These are phyloP conservation scores for Mitragyna speciosa DNA, from an alignment of 257 asterid genomes.

Conservation along the genomic window DNA sequence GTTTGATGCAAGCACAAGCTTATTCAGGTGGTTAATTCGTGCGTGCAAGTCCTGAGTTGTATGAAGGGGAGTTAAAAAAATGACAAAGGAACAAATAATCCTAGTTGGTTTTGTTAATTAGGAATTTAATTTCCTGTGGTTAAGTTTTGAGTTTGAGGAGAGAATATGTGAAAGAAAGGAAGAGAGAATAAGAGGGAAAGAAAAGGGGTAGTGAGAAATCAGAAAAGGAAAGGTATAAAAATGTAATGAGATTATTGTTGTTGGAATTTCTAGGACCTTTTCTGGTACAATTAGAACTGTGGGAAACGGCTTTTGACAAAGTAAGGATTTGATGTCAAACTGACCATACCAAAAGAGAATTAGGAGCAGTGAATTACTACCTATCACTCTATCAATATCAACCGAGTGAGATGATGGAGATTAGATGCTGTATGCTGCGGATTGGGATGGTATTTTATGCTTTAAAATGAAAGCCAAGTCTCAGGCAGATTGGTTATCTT, in stretches of 20 bases:
- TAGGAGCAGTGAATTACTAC: neutral
- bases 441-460: neutral
- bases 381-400: no score
- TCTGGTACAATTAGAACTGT: conserved; percentile 11
- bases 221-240: neutral
- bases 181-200: neutral
- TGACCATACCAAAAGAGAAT: conserved; percentile 6
- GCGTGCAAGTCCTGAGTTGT: neutral
- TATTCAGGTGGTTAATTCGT: neutral
- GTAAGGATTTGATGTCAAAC: conserved; percentile 3
- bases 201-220: no score
- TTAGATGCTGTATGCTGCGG: neutral
- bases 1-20: neutral
- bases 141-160: no score
- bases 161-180: no score
- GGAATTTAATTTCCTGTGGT: no score
- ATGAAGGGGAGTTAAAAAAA: neutral
- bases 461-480: neutral
- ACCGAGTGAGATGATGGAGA: no score
- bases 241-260: neutral
- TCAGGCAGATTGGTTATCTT: neutral
- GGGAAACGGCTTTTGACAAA: conserved; percentile 4
- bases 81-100: neutral
- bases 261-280: neutral
- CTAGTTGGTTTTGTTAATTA: neutral